Conservation (phyloP, 805 yeast genomes). For the Grigorovia humatica region DNA sequence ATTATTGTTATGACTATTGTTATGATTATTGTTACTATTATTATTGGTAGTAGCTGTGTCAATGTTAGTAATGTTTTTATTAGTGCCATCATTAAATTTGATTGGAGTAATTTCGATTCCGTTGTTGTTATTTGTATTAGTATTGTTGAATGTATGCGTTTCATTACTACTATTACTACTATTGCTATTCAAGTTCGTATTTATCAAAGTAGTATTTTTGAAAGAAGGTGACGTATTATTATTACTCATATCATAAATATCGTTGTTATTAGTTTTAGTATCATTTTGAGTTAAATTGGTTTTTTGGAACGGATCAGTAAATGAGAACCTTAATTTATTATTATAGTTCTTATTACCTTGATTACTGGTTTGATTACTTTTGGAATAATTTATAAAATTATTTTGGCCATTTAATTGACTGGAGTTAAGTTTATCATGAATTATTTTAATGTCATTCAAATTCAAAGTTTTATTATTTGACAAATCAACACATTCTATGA, state of each 20-base stretch:
- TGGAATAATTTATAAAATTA: neutral
- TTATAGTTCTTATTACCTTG: neutral
- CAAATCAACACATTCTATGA: conserved; percentile 29
- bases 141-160: neutral
- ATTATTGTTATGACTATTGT: neutral
- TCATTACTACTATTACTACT: neutral
- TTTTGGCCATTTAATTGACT: neutral
- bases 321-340: conserved; percentile 39
- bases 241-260: neutral
- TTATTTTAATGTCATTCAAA: neutral
- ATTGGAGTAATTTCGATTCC: neutral
- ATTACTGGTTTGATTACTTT: neutral
- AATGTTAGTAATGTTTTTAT: too few relatives aligned
- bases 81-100: neutral
- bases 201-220: neutral
- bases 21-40: neutral
- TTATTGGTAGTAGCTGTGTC: too few relatives aligned
- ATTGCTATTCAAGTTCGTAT: neutral
- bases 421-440: neutral
- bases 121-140: neutral
- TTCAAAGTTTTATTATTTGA: neutral
- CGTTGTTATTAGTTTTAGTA: neutral
- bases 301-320: conserved; percentile 46
- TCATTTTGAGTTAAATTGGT: neutral
- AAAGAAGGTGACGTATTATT: neutral